phyloP scores from a whole-genome alignment of 306 rosid genomes.

The Acacia confusa region DNA sequence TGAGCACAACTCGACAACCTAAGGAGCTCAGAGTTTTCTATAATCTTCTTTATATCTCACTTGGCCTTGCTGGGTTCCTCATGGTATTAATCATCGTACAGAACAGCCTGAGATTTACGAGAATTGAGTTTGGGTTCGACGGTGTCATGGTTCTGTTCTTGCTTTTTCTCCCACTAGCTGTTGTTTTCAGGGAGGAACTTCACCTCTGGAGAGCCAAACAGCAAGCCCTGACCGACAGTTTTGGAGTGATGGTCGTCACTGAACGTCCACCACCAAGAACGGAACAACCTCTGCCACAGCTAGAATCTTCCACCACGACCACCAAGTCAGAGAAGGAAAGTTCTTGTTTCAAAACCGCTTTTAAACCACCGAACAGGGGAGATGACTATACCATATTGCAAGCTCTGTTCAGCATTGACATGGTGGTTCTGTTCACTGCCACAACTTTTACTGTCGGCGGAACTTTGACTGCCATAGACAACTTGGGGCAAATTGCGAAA shows the following conservation, averaged over 20 bases:
- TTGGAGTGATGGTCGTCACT: constrained; percentile 10
- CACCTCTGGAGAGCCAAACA: constrained; percentile 35
- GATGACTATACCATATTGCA: constrained; percentile 71
- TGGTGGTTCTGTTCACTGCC: constrained; percentile 49
- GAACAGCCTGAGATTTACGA: constrained; percentile 41
- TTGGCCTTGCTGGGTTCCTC: constrained; percentile 64
- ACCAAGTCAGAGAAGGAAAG: neutral
- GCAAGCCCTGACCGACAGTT: constrained; percentile 4
- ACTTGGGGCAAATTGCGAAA: constrained; percentile 69
- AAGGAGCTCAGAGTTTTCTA: constrained; percentile 56
- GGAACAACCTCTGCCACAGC: neutral
- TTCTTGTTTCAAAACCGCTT: constrained; percentile 33
- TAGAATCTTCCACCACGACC: constrained; percentile 1
- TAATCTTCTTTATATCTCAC: constrained; percentile 59
- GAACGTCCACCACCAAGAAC: constrained; percentile 14
- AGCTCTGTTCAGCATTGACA: constrained; percentile 72
- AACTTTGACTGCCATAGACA: constrained; percentile 67
- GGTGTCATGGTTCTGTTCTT: constrained; percentile 39
- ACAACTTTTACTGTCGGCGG: constrained; percentile 56
- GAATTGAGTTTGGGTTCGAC: constrained; percentile 34
- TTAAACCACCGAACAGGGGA: constrained; percentile 65
- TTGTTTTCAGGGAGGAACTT: constrained; percentile 52
- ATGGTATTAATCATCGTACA: constrained; percentile 56
- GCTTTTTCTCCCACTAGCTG: constrained; percentile 49
- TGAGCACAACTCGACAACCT: constrained; percentile 28